These are phyloP conservation scores for Mortierella antarctica DNA, from an alignment of 192 early-diverging fungal species.

Conservation along the genomic window DNA sequence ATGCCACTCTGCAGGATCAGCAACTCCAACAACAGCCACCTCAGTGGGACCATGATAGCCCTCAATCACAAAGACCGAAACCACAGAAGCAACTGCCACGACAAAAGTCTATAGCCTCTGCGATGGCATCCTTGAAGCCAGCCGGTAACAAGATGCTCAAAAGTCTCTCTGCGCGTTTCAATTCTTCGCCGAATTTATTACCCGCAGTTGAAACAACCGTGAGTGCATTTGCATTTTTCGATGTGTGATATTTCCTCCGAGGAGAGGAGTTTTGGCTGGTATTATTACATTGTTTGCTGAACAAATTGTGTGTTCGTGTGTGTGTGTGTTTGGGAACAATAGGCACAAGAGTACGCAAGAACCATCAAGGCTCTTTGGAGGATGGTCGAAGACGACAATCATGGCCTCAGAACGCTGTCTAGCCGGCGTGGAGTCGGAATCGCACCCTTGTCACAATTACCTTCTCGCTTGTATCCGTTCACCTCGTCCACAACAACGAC, in stretches of 20 bases:
- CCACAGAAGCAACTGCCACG: neutral
- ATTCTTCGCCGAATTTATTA: neutral
- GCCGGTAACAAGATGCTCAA: slow-evolving; percentile 10
- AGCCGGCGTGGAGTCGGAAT: too few species aligned
- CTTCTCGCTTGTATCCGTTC: too few species aligned
- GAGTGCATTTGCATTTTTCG: neutral
- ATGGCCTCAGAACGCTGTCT: too few species aligned
- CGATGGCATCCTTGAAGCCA: neutral
- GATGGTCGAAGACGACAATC: slow-evolving; percentile 45
- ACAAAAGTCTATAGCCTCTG: too few species aligned
- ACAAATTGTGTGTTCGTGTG: neutral
- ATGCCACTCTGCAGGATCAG: neutral
- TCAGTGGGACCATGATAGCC: too few species aligned
- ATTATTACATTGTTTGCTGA: slow-evolving; percentile 3
- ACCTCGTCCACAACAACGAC: too few species aligned
- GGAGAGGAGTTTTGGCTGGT: neutral
- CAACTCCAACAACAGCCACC: neutral
- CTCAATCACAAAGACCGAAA: neutral
- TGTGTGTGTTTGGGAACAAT: neutral
- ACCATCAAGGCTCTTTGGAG: slow-evolving; percentile 48
- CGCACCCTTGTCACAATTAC: too few species aligned
- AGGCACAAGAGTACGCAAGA: slow-evolving; percentile 53
- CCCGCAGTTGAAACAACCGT: slow-evolving; percentile 22
- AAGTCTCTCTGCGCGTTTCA: slow-evolving; percentile 7
- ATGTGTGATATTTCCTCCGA: too few species aligned